These are phyloP conservation scores for Floccularia luteovirens DNA, from an alignment of 768 basidiomycete species.

Conservation along the genomic window DNA sequence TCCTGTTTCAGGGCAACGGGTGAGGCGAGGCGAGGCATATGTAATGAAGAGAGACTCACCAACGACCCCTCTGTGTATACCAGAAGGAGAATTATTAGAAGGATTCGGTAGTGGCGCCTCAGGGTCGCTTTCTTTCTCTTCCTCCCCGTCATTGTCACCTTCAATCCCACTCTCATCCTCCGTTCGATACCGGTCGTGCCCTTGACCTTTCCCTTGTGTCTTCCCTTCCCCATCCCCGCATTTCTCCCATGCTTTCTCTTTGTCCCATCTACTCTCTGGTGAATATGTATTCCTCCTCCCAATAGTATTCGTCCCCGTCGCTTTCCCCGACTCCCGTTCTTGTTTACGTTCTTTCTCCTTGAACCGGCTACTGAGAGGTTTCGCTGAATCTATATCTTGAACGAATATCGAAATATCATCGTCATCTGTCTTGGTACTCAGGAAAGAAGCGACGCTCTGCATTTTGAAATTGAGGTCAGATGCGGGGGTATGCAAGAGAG, in stretches of 20 bases:
- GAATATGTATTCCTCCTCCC: background rate
- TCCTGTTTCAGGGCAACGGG: background rate
- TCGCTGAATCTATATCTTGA: slow-evolving; percentile 66
- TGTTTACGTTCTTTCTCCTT: slow-evolving; percentile 14
- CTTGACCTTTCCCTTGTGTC: background rate
- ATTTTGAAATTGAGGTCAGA: slow-evolving; percentile 6
- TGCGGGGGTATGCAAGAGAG: slow-evolving; percentile 1
- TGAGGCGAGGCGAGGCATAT: background rate
- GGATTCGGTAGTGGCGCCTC: background rate
- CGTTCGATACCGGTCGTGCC: slow-evolving; percentile 4
- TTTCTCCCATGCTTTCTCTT: slow-evolving; percentile 8
- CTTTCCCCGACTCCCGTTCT: slow-evolving; percentile 6
- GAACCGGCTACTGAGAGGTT: slow-evolving; percentile 45
- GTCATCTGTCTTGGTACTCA: slow-evolving; percentile 51
- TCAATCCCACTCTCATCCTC: slow-evolving; percentile 2
- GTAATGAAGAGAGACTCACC: background rate
- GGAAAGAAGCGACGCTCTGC: slow-evolving; percentile 30
- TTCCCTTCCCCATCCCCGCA: slow-evolving; percentile 3
- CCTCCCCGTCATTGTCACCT: background rate
- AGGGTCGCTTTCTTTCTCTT: background rate
- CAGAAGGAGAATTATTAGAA: background rate
- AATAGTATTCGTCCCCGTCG: background rate
- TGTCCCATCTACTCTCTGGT: too few species aligned
- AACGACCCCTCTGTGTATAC: background rate
- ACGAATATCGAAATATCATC: slow-evolving; percentile 77